Percentiles rank a stretch among this genome's conserved stretches.
phyloP scores from a whole-genome alignment of 352 stramenopile genomes.

The Globisporangium megalacanthum region DNA sequence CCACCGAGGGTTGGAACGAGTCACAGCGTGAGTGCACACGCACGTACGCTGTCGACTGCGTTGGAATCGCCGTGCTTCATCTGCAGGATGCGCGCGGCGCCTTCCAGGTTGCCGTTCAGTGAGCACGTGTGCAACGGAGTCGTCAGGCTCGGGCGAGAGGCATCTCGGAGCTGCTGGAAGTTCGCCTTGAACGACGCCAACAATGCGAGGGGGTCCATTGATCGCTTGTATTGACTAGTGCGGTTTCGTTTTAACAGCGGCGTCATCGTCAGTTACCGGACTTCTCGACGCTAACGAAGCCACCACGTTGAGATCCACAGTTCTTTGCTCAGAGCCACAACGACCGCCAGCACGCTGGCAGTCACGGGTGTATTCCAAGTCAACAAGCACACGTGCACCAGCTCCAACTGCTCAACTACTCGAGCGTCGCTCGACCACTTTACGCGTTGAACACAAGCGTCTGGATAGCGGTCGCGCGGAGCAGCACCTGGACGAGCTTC shows the following conservation, averaged over 20 bases:
- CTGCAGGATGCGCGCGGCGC: slow-evolving; percentile 13
- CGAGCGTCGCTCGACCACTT: background rate
- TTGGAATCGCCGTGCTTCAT: slow-evolving; percentile 3
- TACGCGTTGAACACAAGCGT: slow-evolving; percentile 39
- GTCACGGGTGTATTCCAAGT: no score
- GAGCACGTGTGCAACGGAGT: slow-evolving; percentile 26
- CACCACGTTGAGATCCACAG: no score
- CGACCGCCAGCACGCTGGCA: no score
- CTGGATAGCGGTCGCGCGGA: slow-evolving; percentile 35
- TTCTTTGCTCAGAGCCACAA: no score
- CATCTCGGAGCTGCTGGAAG: slow-evolving; percentile 22
- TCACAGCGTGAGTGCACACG: background rate
- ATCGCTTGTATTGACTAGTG: no score
- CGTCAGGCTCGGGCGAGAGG: slow-evolving; percentile 11
- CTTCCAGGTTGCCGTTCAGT: slow-evolving; percentile 22
- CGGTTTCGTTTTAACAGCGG: no score
- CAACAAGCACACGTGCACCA: background rate
- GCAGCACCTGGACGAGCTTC: slow-evolving; percentile 30
- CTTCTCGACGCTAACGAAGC: no score
- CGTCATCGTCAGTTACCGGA: no score
- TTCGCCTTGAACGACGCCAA: slow-evolving; percentile 27
- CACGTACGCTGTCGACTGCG: slow-evolving; percentile 20
- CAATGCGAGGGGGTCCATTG: slow-evolving; percentile 14
- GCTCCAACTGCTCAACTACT: background rate
- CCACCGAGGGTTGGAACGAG: background rate